Evolutionary conservation across 768 basidiomycete genomes (phyloP), one percentile per base, ranked within the genome.

Genomic region (Panaeolus cyanescens): DNA sequence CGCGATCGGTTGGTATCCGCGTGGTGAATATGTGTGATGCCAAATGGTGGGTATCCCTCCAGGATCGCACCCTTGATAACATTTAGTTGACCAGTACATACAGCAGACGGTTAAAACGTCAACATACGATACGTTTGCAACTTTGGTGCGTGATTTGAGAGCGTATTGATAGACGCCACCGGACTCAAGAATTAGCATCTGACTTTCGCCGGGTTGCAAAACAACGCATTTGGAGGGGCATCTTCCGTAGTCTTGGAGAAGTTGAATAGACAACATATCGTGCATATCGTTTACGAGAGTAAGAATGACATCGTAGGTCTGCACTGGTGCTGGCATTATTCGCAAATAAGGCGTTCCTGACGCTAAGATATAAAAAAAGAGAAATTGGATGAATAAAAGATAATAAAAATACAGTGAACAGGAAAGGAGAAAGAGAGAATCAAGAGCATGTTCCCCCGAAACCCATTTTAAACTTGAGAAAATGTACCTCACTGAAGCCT

Each of bases 211-310:
- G 4, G 88, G 88, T 60, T 83, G 79, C 37, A 91, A 76, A 28
- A 89, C 69, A 50, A 88, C 79, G 62, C 84, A 79, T 55, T 83
- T 78, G 56, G 80, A 80, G 15, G 81, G 74, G 55, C 80, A 79
- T 56, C 82, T 78, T 50, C 86, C 87, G 64, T 90, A 90, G 73
- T 90, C 84, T 33, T 83, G 80, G 61, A 87, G 74, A 31, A 88
- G 79, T 70, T 90, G 88, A 34, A 90, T 76, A 40, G 88, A 85
- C 61, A 86, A 82, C 58, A 77, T 81, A 68, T 87, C 85, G 66
- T 78, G 83, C 15, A 86, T 88, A 67, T 90, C 89, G 71, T 90
- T 91, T 55, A 82, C 83, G 71, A 91, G 82, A 70, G 87, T 85
- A 70, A 90, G 83, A 58, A 85, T 78, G 70, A 90, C 81, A 68